phyloP scores from a whole-genome alignment of 2,329 filamentous ascomycete species.

The Pezicula radicicola region DNA sequence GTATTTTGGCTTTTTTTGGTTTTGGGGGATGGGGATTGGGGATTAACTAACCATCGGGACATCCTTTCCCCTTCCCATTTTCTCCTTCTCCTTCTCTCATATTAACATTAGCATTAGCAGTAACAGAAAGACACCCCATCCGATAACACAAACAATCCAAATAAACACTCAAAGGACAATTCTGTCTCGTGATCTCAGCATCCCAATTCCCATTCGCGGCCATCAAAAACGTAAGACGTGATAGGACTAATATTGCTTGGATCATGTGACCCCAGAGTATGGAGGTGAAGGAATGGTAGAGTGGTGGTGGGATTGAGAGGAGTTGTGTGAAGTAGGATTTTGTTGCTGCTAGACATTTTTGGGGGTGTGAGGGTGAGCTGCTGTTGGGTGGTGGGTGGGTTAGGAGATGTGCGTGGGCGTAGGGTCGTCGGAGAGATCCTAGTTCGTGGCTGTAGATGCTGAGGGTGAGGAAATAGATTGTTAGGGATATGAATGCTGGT shows the following conservation, averaged over 20 bases:
- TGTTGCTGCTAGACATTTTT: constrained; percentile 13
- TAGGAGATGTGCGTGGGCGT: constrained; percentile 2
- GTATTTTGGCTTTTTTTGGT: too few relatives aligned
- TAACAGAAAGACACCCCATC: constrained; percentile 15
- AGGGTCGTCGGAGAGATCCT: constrained; percentile 19
- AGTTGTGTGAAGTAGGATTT: constrained; percentile 23
- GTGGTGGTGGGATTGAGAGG: constrained; percentile 17
- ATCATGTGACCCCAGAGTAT: constrained; percentile 19
- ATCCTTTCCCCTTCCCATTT: background rate
- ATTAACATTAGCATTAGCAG: background rate
- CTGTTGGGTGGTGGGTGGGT: background rate
- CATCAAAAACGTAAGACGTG: constrained; percentile 24
- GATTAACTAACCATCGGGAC: constrained; percentile 8
- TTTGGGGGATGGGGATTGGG: too few relatives aligned
- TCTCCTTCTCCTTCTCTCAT: background rate
- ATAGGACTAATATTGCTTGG: constrained; percentile 16
- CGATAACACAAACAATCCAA: constrained; percentile 25
- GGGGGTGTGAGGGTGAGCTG: constrained; percentile 9
- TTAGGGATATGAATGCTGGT: constrained; percentile 14
- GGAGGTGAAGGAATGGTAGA: constrained; percentile 15
- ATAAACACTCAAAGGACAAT: constrained; percentile 24
- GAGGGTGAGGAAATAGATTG: constrained; percentile 11
- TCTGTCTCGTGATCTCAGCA: constrained; percentile 15
- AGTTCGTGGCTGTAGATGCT: constrained; percentile 22
- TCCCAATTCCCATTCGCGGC: constrained; percentile 20